Base-by-base conservation (phyloP, 768 basidiomycete genomes). In the Collybia mongolica region DNA sequence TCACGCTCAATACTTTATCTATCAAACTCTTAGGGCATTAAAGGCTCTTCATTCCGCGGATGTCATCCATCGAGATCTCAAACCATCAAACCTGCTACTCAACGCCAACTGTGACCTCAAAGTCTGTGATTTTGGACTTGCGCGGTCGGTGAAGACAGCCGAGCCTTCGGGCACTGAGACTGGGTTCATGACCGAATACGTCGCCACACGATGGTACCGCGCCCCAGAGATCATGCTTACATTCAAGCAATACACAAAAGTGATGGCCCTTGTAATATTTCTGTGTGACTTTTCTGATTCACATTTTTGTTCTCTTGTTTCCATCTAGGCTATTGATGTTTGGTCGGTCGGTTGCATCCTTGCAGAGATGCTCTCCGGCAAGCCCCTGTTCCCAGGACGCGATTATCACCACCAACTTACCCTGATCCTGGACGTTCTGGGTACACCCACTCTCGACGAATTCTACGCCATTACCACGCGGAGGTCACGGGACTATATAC, bases 161-260 rank as follows among this genome's bases (percentile, higher is more conserved):
- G 88, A 90, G 65, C 87, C 88, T 0, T 87, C 85, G 12, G 90
- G 88, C 19, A 90, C 88, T 6, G 88, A 90, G 59, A 90, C 80
- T 5, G 86, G 86, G 5, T 94, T 93, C 73, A 93, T 95, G 93
- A 96, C 93, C 1, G 91, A 93, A 83, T 96, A 95, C 62, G 97
- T 99, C 43, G 96, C 97, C 2, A 98, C 97, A 20, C 79, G 97
- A 59, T 99, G 97, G 97, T 99, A 98, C 64, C 85, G 97, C 32
- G 97, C 97, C 0, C 97, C 97, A 0, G 97, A 99, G 67, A 95
- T 99, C 72, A 99, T 99, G 97, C 79, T 99, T 45, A 97, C 94
- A 8, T 98, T 98, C 79, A 96, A 97, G 66, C 90, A 97, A 66
- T 99, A 99, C 72, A 96, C 95, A 45, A 94, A 94, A 73, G 88